Conservation (phyloP, 306 rosid genomes). For the Dryas alaskensis region DNA sequence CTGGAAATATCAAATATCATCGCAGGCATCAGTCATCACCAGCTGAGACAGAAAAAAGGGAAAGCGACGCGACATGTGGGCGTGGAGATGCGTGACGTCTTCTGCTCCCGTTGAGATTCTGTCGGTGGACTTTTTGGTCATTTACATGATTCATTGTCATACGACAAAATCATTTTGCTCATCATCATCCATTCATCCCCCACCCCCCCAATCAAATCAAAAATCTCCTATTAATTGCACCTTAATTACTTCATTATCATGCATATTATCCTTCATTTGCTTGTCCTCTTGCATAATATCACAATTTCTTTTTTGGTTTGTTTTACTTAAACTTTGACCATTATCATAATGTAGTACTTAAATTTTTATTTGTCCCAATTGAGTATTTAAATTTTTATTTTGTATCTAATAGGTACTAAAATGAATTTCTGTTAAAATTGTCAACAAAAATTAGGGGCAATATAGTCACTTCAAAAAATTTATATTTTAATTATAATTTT, state of each 20-base stretch:
- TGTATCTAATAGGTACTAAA: no score
- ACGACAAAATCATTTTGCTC: not conserved
- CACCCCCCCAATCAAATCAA: not conserved
- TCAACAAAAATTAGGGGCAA: no score
- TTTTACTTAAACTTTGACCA: no score
- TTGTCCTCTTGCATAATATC: not conserved
- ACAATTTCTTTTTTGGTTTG: not conserved
- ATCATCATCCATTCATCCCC: not conserved
- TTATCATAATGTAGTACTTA: no score
- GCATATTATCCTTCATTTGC: not conserved
- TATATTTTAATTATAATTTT: no score
- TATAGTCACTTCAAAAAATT: no score
- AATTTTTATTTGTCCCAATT: no score
- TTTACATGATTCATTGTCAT: not conserved
- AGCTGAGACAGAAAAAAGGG: not conserved
- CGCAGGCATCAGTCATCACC: no score
- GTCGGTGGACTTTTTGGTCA: conserved; percentile 11
- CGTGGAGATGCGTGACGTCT: conserved; percentile 24
- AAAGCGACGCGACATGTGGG: conserved; percentile 18
- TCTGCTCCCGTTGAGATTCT: conserved; percentile 13
- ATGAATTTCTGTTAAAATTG: no score
- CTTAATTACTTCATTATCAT: not conserved
- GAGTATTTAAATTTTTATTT: no score
- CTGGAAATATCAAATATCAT: no score
- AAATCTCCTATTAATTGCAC: not conserved